These are phyloP conservation scores for Lycium ferocissimum DNA, from an alignment of 257 asterid genomes.

Conservation along the genomic window DNA sequence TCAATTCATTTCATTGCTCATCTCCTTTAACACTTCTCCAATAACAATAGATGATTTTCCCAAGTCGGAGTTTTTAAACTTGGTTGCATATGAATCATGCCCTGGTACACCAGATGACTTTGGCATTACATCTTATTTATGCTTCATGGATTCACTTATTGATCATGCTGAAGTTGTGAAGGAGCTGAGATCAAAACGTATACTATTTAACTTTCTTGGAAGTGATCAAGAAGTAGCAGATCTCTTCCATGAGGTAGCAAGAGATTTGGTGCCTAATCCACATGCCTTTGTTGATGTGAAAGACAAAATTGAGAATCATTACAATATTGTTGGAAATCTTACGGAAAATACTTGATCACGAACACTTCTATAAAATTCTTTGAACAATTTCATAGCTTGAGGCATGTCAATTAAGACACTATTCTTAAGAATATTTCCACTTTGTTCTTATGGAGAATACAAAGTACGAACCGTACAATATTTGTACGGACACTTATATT, in stretches of 20 bases:
- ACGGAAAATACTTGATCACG: too few species aligned
- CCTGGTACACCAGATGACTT: constrained; percentile 20
- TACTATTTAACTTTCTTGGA: constrained; percentile 30
- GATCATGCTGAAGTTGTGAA: constrained; percentile 30
- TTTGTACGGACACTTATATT: too few species aligned
- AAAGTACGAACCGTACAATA: too few species aligned
- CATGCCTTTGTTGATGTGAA: neutral
- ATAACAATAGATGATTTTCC: constrained; percentile 30
- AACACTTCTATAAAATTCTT: too few species aligned
- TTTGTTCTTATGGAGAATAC: too few species aligned
- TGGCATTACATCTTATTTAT: constrained; percentile 25
- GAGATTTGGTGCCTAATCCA: constrained; percentile 28
- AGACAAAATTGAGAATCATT: constrained; percentile 23
- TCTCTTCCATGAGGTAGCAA: constrained; percentile 33
- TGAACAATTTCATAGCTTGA: too few species aligned
- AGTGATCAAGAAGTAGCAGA: constrained; percentile 35
- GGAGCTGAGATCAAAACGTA: constrained; percentile 23
- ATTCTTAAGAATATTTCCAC: too few species aligned
- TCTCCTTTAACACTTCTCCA: constrained; percentile 18
- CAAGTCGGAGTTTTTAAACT: constrained; percentile 26
- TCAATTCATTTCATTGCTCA: neutral
- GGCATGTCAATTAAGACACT: too few species aligned
- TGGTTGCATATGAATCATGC: constrained; percentile 32
- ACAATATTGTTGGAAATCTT: too few species aligned
- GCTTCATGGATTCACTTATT: constrained; percentile 33